Evolutionary conservation across 192 early-diverging fungal species (phyloP), one percentile per base, ranked within the genome.

Genomic region (Allomyces javanicus): DNA sequence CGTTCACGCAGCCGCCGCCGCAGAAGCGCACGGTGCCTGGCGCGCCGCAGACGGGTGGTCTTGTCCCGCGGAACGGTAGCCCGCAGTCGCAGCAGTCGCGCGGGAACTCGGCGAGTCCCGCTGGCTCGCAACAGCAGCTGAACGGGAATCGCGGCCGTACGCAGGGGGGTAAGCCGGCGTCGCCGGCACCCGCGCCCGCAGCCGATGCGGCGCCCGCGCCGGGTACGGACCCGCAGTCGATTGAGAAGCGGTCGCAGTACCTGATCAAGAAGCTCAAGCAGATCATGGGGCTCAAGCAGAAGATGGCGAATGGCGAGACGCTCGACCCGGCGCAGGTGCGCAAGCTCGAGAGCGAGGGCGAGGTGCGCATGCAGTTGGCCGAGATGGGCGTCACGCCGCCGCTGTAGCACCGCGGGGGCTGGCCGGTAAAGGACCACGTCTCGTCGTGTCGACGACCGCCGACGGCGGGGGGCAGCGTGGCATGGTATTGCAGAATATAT

Each of bases 181-280:
- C 65, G 25, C 64, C 69, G 24, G 66, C 67, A 27, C 65, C 68
- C 40, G 45, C 72, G 68, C 74, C 65, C 33, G 61, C 73, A 24
- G 63, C 69, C 68, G 66, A 64, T 58, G 66, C 65, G 64, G 58
- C 23, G 64, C 72, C 64, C 61, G 62, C 70, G 22, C 68, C 21
- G 69, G 73, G 70, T 50, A 63, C 69, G 26, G 73, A 78, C 68
- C 70, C 84, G 9, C 92, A 40, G 33, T 40, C 93, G 64, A 78
- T 80, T 21, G 84, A 93, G 64, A 99, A 96, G 80, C 89, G 87
- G 72, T 78, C 93, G 67, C 85, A 91, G 62, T 81, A 78, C 33
- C 72, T 97, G 22, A 85, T 89, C 64, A 99, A 96, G 78, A 99
- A 97, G 75, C 71, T 97, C 63, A 85, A 85, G 68, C 88, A 91